Percentiles rank a stretch among this genome's conserved stretches.
Conservation (phyloP, 352 stramenopile species). For the Globisporangium cystogenes region DNA sequence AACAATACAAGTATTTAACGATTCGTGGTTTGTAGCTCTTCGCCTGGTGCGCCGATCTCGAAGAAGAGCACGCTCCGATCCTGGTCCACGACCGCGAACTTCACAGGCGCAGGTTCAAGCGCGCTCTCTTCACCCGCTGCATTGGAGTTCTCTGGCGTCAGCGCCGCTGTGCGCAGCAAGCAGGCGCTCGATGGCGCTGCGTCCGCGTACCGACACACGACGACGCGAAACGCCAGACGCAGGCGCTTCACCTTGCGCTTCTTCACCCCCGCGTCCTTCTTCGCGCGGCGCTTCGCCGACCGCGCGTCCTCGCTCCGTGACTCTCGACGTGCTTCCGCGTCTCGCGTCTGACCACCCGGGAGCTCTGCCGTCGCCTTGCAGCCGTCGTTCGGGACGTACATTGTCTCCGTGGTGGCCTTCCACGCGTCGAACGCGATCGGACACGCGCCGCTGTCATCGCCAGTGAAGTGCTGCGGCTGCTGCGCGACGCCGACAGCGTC, state of each 20-base stretch:
- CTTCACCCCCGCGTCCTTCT: slow-evolving; percentile 17
- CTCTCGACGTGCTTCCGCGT: no score
- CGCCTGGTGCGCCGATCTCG: slow-evolving; percentile 25
- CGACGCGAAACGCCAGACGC: slow-evolving; percentile 44
- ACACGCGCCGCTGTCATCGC: slow-evolving; percentile 3
- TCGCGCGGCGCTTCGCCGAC: neutral
- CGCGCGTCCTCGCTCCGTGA: no score
- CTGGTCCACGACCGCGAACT: slow-evolving; percentile 53
- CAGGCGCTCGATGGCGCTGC: slow-evolving; percentile 23
- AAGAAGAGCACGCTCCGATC: slow-evolving; percentile 62
- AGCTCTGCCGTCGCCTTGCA: neutral
- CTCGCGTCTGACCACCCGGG: no score
- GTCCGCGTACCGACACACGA: slow-evolving; percentile 44
- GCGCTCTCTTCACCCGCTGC: no score
- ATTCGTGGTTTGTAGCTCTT: neutral
- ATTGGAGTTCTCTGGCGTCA: no score
- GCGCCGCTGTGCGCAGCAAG: neutral
- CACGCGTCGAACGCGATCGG: slow-evolving; percentile 55
- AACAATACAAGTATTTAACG: slow-evolving; percentile 1
- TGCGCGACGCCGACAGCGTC: neutral
- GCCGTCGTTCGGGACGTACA: slow-evolving; percentile 13
- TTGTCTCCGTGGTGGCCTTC: slow-evolving; percentile 28
- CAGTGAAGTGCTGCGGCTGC: slow-evolving; percentile 17
- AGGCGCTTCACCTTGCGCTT: slow-evolving; percentile 39
- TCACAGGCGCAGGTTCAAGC: no score